These are phyloP conservation scores for Lactarius tabidus DNA, from an alignment of 768 basidiomycete species.

Conservation along the genomic window DNA sequence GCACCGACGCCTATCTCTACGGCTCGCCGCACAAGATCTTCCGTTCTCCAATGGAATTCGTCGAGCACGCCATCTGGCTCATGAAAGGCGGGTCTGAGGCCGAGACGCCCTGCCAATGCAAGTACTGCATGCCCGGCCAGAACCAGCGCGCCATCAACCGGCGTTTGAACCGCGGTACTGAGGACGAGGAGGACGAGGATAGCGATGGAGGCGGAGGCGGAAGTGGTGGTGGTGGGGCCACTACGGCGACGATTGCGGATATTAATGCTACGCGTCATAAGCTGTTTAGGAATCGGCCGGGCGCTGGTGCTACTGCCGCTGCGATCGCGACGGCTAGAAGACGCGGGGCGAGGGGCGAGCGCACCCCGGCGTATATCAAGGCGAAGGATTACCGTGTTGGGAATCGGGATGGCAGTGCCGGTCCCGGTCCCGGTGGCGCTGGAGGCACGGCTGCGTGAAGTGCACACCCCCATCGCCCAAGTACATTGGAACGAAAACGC, in stretches of 20 bases:
- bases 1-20: slow-evolving; percentile 14
- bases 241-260: not conserved
- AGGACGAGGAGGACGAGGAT: too few species aligned
- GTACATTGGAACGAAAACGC: too few species aligned
- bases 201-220: too few species aligned
- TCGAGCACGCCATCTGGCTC: slow-evolving; percentile 25
- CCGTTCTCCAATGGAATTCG: slow-evolving; percentile 25
- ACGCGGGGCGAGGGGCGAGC: not conserved
- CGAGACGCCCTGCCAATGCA: slow-evolving; percentile 11
- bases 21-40: slow-evolving; percentile 12
- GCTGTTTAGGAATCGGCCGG: not conserved
- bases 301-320: not conserved
- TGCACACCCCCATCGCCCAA: not conserved
- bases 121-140: slow-evolving; percentile 10
- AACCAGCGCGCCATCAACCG: slow-evolving; percentile 1
- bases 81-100: not conserved
- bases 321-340: not conserved
- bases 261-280: not conserved
- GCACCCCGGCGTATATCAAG: not conserved
- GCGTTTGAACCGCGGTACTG: not conserved
- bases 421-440: too few species aligned
- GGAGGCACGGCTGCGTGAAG: too few species aligned
- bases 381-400: slow-evolving; percentile 12
- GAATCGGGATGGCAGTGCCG: not conserved
- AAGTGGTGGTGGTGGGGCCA: not conserved